Evolutionary conservation across 495 filamentous ascomycete species (phyloP).

Genomic region (Cercophora samala): DNA sequence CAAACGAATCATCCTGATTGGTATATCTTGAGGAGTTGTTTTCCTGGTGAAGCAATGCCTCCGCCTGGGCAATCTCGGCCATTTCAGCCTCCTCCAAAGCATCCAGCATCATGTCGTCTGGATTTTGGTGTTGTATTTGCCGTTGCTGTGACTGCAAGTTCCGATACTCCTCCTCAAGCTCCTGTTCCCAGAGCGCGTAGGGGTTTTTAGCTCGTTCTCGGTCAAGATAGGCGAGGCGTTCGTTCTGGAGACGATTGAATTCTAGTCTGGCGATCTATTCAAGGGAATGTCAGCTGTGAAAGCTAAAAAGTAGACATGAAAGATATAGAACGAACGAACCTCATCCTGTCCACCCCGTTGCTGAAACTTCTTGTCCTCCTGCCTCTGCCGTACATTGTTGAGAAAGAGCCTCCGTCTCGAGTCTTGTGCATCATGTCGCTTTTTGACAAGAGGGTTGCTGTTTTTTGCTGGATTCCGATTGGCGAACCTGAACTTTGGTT

Average conservation of each 20-base stretch:
- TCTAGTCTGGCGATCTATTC: constrained; percentile 48
- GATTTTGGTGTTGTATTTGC: neutral
- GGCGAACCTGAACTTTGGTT: constrained; percentile 25
- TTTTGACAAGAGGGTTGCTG: constrained; percentile 27
- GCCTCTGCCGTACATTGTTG: constrained; percentile 66
- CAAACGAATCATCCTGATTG: neutral
- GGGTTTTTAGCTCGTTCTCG: constrained; percentile 39
- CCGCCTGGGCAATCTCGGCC: neutral
- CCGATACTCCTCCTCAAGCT: constrained; percentile 44
- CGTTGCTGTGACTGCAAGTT: neutral
- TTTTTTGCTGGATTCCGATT: constrained; percentile 13
- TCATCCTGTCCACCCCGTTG: constrained; percentile 73
- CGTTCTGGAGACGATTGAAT: constrained; percentile 41
- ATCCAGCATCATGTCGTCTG: constrained; percentile 53
- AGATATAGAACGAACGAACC: constrained; percentile 42
- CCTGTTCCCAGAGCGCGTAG: constrained; percentile 29
- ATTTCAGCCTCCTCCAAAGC: constrained; percentile 15
- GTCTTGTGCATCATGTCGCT: constrained; percentile 38
- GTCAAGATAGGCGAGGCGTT: constrained; percentile 22
- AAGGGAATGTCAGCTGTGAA: constrained; percentile 17
- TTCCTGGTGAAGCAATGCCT: neutral
- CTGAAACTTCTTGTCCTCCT: constrained; percentile 64
- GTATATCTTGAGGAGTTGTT: neutral
- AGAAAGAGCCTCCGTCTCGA: constrained; percentile 65
- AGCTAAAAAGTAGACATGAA: neutral